Base-by-base conservation (phyloP, 2,329 filamentous ascomycete species). In the Sporothrix schenckii region DNA sequence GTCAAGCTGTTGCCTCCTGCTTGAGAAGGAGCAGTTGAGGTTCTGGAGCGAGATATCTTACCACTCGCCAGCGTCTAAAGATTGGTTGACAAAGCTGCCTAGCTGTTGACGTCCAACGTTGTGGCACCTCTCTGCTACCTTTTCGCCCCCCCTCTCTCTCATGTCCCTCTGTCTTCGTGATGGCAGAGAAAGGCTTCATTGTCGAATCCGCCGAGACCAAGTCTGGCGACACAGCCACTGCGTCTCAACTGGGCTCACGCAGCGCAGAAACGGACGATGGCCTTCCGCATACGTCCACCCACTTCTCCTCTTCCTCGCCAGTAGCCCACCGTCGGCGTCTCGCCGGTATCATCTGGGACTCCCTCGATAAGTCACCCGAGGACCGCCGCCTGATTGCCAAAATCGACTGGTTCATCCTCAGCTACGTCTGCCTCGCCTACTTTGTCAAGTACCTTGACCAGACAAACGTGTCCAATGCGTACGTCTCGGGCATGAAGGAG, bases 401-500 rank as follows among this genome's bases (percentile, higher is more conserved):
- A 61, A 72, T 80, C 11, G 79, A 80, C 68, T 79, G 76, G 75
- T 79, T 76, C 74, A 77, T 81, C 50, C 68, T 81, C 30, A 80
- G 76, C 4, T 80, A 80, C 68, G 77, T 76, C 14, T 81, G 78
- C 44, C 56, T 80, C 2, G 78, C 79, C 2, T 81, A 80, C 70
- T 81, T 81, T 49, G 79, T 81, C 76, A 81, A 80, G 71, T 79
- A 79, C 49, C 74, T 81, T 6, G 78, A 81, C 69, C 77, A 79
- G 60, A 78, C 77, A 0, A 78, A 70, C 54, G n/a, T 78, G 11
- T 77, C 76, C 68, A 83, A 82, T 75, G 81, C 81, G 6, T 83
- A 78, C 60, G 80, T 82, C 0, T 80, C 75, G 0, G 79, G 80
- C 6, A 80, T 80, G 84, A 82, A 86, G 75, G 83, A 87, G 74